phyloP scores from a whole-genome alignment of 2,329 filamentous ascomycete species.

The Chaetomiaceae sp. region DNA sequence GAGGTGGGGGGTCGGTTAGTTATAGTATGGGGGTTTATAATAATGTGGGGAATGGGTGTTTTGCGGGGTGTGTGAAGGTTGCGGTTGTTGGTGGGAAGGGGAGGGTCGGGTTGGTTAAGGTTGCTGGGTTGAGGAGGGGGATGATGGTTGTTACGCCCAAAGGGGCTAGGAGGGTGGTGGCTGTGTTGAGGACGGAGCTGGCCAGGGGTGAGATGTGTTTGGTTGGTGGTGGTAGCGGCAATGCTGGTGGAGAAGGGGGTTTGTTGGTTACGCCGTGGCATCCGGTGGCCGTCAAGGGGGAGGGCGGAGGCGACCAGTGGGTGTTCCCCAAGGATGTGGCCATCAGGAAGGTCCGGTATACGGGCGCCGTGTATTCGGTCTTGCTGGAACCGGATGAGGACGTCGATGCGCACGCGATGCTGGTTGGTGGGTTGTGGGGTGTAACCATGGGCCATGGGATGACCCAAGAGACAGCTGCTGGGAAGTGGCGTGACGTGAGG shows the following conservation, averaged over 20 bases:
- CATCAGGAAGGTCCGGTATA: slow-evolving; percentile 36
- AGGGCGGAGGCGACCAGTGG: slow-evolving; percentile 25
- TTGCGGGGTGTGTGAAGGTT: slow-evolving; percentile 46
- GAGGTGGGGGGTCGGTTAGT: background rate
- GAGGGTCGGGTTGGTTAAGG: slow-evolving; percentile 32
- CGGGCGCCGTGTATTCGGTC: slow-evolving; percentile 52
- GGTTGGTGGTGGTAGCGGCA: slow-evolving; percentile 31
- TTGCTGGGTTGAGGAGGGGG: slow-evolving; percentile 42
- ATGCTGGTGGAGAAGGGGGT: no score
- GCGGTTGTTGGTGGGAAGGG: slow-evolving; percentile 32
- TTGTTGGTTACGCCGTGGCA: slow-evolving; percentile 58
- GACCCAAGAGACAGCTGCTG: slow-evolving; percentile 23
- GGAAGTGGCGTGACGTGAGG: slow-evolving; percentile 35
- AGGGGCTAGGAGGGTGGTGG: slow-evolving; percentile 44
- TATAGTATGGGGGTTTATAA: slow-evolving; percentile 10
- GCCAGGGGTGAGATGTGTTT: slow-evolving; percentile 38
- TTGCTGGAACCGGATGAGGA: slow-evolving; percentile 45
- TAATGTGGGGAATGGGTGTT: slow-evolving; percentile 45
- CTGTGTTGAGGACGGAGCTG: slow-evolving; percentile 48
- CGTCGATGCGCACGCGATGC: slow-evolving; percentile 46
- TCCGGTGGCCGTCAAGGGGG: slow-evolving; percentile 37
- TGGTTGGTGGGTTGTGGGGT: slow-evolving; percentile 44
- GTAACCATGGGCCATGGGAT: slow-evolving; percentile 57
- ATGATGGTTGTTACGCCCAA: slow-evolving; percentile 46
- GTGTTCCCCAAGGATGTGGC: slow-evolving; percentile 33